A percentile compares a stretch with the other conserved stretches of the same genome.
Evolutionary conservation across 139 green algal species (phyloP).

Genomic region (Chlorella vulgaris): DNA sequence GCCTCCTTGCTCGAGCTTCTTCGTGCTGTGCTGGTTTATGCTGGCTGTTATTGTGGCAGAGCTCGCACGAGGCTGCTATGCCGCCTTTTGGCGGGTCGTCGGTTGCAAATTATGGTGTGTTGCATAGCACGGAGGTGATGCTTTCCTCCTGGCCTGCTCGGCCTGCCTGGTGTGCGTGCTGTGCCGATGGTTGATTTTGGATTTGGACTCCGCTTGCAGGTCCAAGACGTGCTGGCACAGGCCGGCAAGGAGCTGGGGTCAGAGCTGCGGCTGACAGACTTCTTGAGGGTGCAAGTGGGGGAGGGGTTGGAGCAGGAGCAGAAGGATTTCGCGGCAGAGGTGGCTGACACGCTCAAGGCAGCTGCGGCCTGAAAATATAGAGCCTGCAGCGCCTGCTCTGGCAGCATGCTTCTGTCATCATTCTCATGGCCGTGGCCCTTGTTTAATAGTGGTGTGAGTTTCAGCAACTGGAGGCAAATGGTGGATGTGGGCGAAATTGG

Average conservation of each 20-base stretch:
- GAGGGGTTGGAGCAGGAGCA: slow-evolving; percentile 61
- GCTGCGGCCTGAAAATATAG: too few relatives aligned
- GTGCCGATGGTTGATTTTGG: too few relatives aligned
- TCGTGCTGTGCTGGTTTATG: not conserved
- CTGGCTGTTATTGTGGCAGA: not conserved
- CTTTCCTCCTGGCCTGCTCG: too few relatives aligned
- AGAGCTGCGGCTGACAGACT: slow-evolving; percentile 26
- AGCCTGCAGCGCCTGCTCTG: not conserved
- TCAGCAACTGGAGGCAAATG: too few relatives aligned
- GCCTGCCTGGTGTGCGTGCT: not conserved
- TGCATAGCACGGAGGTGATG: too few relatives aligned
- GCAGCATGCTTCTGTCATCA: not conserved
- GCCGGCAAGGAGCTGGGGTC: slow-evolving; percentile 27
- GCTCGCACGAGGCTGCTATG: not conserved
- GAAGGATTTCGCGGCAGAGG: slow-evolving; percentile 73
- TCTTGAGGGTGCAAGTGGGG: slow-evolving; percentile 52
- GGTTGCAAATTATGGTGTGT: too few relatives aligned
- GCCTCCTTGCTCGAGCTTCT: too few relatives aligned
- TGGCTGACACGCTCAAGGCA: slow-evolving; percentile 56
- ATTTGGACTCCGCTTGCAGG: not conserved
- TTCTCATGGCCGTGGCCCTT: not conserved
- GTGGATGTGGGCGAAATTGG: too few relatives aligned
- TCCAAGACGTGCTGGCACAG: slow-evolving; percentile 25
- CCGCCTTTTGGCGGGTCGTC: not conserved
- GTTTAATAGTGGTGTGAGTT: not conserved